These are phyloP conservation scores for Vitis cinerea DNA, from an alignment of 164 flowering plant species.

Conservation along the genomic window DNA sequence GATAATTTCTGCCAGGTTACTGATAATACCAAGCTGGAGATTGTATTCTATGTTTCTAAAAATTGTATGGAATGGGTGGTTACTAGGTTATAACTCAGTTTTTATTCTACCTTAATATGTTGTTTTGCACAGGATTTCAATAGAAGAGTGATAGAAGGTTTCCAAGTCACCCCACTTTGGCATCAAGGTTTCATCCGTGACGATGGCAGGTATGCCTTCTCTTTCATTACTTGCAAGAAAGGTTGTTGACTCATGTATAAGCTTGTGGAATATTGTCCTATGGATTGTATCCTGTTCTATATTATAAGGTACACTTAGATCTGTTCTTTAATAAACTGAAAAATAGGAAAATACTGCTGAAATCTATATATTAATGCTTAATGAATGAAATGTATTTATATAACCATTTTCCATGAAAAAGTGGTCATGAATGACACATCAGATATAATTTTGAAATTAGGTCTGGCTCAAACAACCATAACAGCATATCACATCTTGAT, in stretches of 20 bases:
- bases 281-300: neutral
- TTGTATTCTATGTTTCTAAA: too few species aligned
- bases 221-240: neutral
- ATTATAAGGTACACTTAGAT: neutral
- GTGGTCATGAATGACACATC: neutral
- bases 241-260: neutral
- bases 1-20: too few species aligned
- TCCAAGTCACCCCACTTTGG: slow-evolving; percentile 95
- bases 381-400: too few species aligned
- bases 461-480: neutral
- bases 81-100: too few species aligned
- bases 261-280: neutral
- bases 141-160: slow-evolving; percentile 70
- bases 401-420: too few species aligned
- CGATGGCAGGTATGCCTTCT: slow-evolving; percentile 72
- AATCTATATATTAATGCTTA: too few species aligned
- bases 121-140: slow-evolving; percentile 60
- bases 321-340: too few species aligned
- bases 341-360: too few species aligned
- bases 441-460: neutral
- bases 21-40: too few species aligned
- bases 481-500: neutral
- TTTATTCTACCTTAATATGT: neutral
- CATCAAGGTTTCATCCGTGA: slow-evolving; percentile 87
- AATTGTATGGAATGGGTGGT: too few species aligned